Percentiles rank a stretch among this genome's conserved stretches.
Evolutionary conservation across 2,329 filamentous ascomycete genomes (phyloP).

Genomic region (Diaporthe batatas): DNA sequence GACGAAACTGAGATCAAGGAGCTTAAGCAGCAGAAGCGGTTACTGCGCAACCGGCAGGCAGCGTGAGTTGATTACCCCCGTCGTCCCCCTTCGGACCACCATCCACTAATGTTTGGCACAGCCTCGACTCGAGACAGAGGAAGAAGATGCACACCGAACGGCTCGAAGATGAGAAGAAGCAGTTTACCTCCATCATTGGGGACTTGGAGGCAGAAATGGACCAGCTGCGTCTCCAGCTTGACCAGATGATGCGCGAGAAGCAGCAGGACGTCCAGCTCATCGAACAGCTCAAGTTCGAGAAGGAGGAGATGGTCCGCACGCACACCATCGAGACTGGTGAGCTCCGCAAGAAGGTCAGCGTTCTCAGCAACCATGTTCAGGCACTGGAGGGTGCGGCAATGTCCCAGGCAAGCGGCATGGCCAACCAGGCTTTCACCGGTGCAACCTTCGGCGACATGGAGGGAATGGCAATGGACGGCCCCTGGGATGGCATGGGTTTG

Average conservation of each 20-base stretch:
- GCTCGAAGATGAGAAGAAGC: slow-evolving; percentile 96
- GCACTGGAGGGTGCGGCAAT: slow-evolving; percentile 75
- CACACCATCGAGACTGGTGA: slow-evolving; percentile 93
- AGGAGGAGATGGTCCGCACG: slow-evolving; percentile 88
- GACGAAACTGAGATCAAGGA: slow-evolving; percentile 97
- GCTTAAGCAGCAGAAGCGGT: slow-evolving; percentile 96
- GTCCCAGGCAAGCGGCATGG: slow-evolving; percentile 45
- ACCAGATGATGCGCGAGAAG: slow-evolving; percentile 79
- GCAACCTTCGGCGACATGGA: slow-evolving; percentile 85
- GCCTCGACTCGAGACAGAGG: slow-evolving; percentile 94
- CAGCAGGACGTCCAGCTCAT: slow-evolving; percentile 82
- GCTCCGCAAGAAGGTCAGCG: slow-evolving; percentile 90
- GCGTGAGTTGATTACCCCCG: slow-evolving; percentile 75
- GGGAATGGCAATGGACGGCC: slow-evolving; percentile 81
- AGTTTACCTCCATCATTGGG: slow-evolving; percentile 81
- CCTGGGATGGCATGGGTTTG: slow-evolving; percentile 82
- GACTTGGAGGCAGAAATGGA: slow-evolving; percentile 83
- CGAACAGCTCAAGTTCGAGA: slow-evolving; percentile 83
- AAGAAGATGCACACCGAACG: slow-evolving; percentile 99
- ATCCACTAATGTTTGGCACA: slow-evolving; percentile 54
- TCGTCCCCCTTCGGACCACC: slow-evolving; percentile 40
- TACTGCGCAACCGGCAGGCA: slow-evolving; percentile 95
- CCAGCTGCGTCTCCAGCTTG: slow-evolving; percentile 76
- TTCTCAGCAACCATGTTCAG: slow-evolving; percentile 80
- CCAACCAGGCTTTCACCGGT: slow-evolving; percentile 54